Base-by-base conservation (phyloP, 192 early-diverging fungal genomes). In the Umbelopsis sp. region DNA sequence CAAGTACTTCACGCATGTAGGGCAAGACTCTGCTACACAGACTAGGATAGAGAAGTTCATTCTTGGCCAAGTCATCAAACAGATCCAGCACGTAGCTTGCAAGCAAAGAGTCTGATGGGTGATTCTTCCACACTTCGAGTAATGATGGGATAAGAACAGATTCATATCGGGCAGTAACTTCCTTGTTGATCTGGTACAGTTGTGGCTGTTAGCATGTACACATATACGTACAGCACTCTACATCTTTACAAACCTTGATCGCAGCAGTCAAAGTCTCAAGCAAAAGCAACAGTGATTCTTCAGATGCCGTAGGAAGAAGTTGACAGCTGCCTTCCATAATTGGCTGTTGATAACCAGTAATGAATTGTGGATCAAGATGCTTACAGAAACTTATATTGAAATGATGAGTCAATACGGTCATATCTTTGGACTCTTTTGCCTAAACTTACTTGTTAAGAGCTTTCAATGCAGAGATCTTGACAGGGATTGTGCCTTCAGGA, bases 21-120 rank as follows among this genome's bases (percentile, higher is more conserved):
- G 97, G 94, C 30, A 98, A 71, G 18, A 94, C 84, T 15, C 89
- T 88, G 46, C 80, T 80, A 71, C 90, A 89, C 68, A 98, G 89
- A 13, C 86, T 80, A 22, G 84, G 78, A 25, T 85, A 83, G 47
- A 90, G 88, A 25, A 76, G 67, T 22, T 71, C 69, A 77, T 95
- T 94, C 46, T 82, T 71, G 1, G 94, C 89, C 81, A 97, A 75
- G 7, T 85, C 82, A 49, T 90, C 89, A 71, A 95, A 89, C 33
- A 96, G 81, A 70, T 95, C 94, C 30, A 89, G 81, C 23, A 95
- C 84, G 46, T 91, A 85, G 67, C 91, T 85, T 5, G 83, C 86
- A 70, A 97, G 78, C 53, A 93, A 72, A n/a, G 86, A 86, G 77
- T 97, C 93, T 78, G 72, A 49, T 11, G 93, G 89, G 73, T 93